Evolutionary conservation across 768 basidiomycete species (phyloP).

Genomic region (Russula earlei): DNA sequence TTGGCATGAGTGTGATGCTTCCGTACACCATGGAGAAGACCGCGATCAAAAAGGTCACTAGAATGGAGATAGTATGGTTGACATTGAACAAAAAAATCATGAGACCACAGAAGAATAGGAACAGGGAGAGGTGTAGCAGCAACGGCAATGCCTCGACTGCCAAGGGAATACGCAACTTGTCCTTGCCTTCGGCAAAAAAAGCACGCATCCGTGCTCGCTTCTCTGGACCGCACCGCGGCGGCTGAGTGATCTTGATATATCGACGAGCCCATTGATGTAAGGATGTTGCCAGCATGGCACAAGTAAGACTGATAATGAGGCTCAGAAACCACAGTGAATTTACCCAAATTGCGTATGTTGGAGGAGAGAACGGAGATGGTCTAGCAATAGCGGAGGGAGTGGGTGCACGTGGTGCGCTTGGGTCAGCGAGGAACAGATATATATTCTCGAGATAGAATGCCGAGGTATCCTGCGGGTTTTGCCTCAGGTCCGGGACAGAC

Average conservation of each 20-base stretch:
- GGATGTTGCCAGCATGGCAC: slow-evolving; percentile 1
- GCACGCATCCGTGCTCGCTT: slow-evolving; percentile 4
- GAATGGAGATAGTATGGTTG: not conserved
- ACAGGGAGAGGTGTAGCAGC: slow-evolving; percentile 9
- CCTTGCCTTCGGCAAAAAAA: not conserved
- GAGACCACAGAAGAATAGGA: slow-evolving; percentile 15
- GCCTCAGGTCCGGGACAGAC: slow-evolving; percentile 5
- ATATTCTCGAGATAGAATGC: not conserved
- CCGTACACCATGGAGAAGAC: not conserved
- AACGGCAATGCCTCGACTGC: slow-evolving; percentile 1
- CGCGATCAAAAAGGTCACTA: not conserved
- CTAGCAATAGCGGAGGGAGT: not conserved
- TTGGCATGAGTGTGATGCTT: not conserved
- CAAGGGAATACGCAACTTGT: not conserved
- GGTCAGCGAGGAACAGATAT: not conserved
- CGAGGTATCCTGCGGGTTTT: not conserved
- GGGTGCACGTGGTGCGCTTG: not conserved
- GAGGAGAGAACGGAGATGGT: not conserved
- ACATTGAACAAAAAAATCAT: not conserved
- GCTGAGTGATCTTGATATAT: slow-evolving; percentile 1
- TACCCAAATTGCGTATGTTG: not conserved
- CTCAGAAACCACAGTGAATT: slow-evolving; percentile 9
- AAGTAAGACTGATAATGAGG: not conserved
- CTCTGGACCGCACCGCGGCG: not conserved
- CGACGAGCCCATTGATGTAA: slow-evolving; percentile 8